Evolutionary conservation across 2,329 filamentous ascomycete species (phyloP).

Genomic region (Aureobasidium sp.): DNA sequence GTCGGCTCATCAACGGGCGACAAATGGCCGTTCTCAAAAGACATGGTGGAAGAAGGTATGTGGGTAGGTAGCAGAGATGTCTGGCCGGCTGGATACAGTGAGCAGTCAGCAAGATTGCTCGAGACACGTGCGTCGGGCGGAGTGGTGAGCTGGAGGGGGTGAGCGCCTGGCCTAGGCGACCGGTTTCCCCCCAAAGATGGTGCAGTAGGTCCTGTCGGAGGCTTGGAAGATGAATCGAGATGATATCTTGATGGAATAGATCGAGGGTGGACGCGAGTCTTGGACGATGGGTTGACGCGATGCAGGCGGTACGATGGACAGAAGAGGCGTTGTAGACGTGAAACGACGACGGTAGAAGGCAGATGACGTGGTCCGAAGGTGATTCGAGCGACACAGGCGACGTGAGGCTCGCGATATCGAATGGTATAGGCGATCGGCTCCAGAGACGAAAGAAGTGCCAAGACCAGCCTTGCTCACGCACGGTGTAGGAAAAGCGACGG

Average conservation of each 20-base stretch:
- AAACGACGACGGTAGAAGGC: not conserved
- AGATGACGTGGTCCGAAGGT: not conserved
- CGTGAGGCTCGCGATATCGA: not conserved
- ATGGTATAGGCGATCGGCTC: slow-evolving; percentile 1
- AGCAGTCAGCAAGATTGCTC: slow-evolving; percentile 37
- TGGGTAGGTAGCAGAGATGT: slow-evolving; percentile 57
- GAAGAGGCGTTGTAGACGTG: not conserved
- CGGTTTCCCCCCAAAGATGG: slow-evolving; percentile 31
- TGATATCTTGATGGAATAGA: slow-evolving; percentile 25
- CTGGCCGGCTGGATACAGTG: slow-evolving; percentile 48
- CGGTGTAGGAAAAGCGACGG: not conserved
- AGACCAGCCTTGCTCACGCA: not conserved
- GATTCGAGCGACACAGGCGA: not conserved
- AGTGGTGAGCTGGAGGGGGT: slow-evolving; percentile 27
- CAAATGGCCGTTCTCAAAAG: slow-evolving; percentile 60
- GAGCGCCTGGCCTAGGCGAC: slow-evolving; percentile 35
- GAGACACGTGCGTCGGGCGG: slow-evolving; percentile 23
- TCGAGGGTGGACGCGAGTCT: slow-evolving; percentile 12
- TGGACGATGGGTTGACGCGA: slow-evolving; percentile 8
- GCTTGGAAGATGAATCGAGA: slow-evolving; percentile 33
- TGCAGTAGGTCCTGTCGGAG: slow-evolving; percentile 21
- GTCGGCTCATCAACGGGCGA: slow-evolving; percentile 47
- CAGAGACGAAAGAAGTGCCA: not conserved
- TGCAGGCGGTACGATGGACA: not conserved
- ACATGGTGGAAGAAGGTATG: slow-evolving; percentile 39